Evolutionary conservation across 805 yeast genomes (phyloP).

Genomic region (Candida rishiriensis): DNA sequence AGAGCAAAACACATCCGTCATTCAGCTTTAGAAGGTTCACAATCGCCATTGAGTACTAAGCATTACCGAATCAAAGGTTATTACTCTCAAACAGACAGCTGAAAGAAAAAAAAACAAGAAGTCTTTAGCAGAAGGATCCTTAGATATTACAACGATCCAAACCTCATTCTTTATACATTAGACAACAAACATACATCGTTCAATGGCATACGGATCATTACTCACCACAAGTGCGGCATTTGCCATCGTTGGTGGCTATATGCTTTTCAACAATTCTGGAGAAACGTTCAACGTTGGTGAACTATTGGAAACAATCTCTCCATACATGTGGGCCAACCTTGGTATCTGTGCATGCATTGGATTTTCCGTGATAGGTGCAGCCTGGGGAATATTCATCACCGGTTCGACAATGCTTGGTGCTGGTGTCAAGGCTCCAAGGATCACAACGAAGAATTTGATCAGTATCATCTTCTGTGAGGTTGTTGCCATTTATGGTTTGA

Average conservation of each 20-base stretch:
- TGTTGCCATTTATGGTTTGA: slow-evolving; percentile 96
- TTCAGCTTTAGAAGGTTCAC: too few species aligned
- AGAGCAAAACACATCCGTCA: too few species aligned
- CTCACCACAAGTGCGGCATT: too few species aligned
- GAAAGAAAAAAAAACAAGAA: too few species aligned
- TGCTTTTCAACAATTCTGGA: slow-evolving; percentile 89
- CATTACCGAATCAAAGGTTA: too few species aligned
- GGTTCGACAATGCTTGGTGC: slow-evolving; percentile 96
- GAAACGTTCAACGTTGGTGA: slow-evolving; percentile 89
- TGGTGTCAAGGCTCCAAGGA: slow-evolving; percentile 96
- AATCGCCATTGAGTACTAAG: too few species aligned
- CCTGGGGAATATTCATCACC: slow-evolving; percentile 98
- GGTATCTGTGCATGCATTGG: slow-evolving; percentile 93
- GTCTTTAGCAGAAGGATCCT: too few species aligned
- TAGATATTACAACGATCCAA: too few species aligned
- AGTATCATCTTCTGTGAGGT: slow-evolving; percentile 98
- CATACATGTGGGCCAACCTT: slow-evolving; percentile 93
- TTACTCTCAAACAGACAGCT: too few species aligned
- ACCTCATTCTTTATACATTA: too few species aligned
- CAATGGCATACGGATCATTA: too few species aligned
- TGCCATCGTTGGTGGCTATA: slow-evolving; percentile 22
- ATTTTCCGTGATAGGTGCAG: slow-evolving; percentile 93
- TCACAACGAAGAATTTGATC: slow-evolving; percentile 93
- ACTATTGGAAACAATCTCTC: slow-evolving; percentile 79
- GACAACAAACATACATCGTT: too few species aligned